Conservation (phyloP, 2,329 filamentous ascomycete species). For the Colletotrichum plurivorum region DNA sequence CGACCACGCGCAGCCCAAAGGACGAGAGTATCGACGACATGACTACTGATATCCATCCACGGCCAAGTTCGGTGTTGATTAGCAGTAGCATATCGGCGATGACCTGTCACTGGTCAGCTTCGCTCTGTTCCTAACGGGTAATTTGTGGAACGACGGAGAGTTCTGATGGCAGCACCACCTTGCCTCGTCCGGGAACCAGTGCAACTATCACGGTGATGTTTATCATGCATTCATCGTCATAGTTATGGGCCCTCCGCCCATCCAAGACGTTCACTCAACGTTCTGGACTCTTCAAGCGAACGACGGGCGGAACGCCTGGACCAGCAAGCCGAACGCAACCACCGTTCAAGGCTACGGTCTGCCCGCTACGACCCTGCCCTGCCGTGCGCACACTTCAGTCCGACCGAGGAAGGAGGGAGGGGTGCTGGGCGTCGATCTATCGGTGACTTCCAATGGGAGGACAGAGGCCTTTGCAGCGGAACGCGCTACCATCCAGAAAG, state of each 20-base stretch:
- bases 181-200: slow-evolving; percentile 3
- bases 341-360: background rate
- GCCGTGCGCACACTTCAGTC: slow-evolving; percentile 20
- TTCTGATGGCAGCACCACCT: slow-evolving; percentile 23
- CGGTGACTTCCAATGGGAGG: background rate
- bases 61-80: background rate
- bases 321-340: slow-evolving; percentile 25
- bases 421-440: slow-evolving; percentile 29
- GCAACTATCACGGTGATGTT: slow-evolving; percentile 4
- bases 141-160: slow-evolving; percentile 15
- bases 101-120: background rate
- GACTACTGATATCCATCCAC: slow-evolving; percentile 1
- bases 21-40: background rate
- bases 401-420: slow-evolving; percentile 4
- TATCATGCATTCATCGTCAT: slow-evolving; percentile 29
- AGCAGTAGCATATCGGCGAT: slow-evolving; percentile 2
- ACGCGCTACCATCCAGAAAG: slow-evolving; percentile 13
- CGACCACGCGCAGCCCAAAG: background rate
- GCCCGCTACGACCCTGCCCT: background rate
- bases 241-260: background rate
- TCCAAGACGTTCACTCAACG: slow-evolving; percentile 25
- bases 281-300: slow-evolving; percentile 31
- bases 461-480: slow-evolving; percentile 28
- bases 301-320: slow-evolving; percentile 25
- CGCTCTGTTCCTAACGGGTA: background rate